Evolutionary conservation across 352 stramenopile species (phyloP), one percentile per base, ranked within the genome.

Genomic region (Paralagenidium karlingii): DNA sequence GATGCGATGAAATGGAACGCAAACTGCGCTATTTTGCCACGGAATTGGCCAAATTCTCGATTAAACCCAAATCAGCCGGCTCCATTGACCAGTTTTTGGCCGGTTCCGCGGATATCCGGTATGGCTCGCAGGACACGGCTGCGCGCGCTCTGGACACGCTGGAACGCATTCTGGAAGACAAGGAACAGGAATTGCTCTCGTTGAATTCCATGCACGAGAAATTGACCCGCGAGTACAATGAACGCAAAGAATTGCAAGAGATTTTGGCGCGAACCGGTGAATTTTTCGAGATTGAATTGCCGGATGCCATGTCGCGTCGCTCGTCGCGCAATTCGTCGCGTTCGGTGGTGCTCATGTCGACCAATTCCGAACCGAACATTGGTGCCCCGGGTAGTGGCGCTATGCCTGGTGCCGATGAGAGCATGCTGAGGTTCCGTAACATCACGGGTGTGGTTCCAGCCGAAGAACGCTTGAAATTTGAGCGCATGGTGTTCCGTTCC

Each of bases 1-100:
- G 96, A 28, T 99, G 96, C 62, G 95, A 99, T 60, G 94, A 98
- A 59, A 92, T 99, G 60, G 95, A 99, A 65, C 87, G 95, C 43
- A 99, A 99, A 60, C 73, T 99, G 21, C 85, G 91, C 24, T 99
- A 97, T 69, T 97, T 99, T 37, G 66, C 80, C 25, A 60, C 69
- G 31, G 94, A 99, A 60, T 76, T 98, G 41, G 54, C 82, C 42
- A 97, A 97, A 49, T 98, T 98, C 53, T 79, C 69, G 34, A 82
- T 99, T 41, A 39, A 59, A 32, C 65, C 75, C 22, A 83, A 83
- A 40, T 70, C 62, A 5, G 66, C 63, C 12, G 73, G 73, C 24
- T 71, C 64, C 16, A 63, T 90, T 36, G 79, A 93, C 31, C 63
- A 64, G 42, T 93, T 93, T 43, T 43, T 93, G 13, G 60, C 60